Evolutionary conservation across 352 stramenopile genomes (phyloP).

Genomic region (Pythium pyrilobum): DNA sequence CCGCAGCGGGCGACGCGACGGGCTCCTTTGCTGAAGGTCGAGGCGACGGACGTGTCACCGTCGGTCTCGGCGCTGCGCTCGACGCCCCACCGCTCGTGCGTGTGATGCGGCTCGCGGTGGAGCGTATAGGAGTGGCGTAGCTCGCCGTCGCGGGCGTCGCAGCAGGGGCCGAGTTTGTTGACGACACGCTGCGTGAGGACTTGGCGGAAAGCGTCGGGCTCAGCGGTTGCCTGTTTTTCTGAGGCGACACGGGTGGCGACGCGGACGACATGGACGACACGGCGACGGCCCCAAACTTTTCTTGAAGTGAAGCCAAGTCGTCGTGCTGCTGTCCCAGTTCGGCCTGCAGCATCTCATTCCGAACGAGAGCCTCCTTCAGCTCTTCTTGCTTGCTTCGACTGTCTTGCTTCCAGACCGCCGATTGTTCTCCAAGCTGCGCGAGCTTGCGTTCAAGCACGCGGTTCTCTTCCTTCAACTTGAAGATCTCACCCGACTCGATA

Average conservation of each 20-base stretch:
- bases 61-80: not conserved
- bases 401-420: slow-evolving; percentile 32
- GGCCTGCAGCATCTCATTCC: slow-evolving; percentile 36
- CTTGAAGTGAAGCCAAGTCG: slow-evolving; percentile 20
- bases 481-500: slow-evolving; percentile 72
- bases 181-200: slow-evolving; percentile 37
- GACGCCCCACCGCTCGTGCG: not conserved
- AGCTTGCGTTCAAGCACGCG: slow-evolving; percentile 34
- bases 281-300: slow-evolving; percentile 24
- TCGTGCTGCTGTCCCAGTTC: slow-evolving; percentile 42
- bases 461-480: slow-evolving; percentile 68
- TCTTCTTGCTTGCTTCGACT: slow-evolving; percentile 45
- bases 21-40: slow-evolving; percentile 8
- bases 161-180: slow-evolving; percentile 31
- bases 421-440: slow-evolving; percentile 16
- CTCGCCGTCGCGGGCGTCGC: slow-evolving; percentile 11
- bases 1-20: not conserved
- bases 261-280: not conserved
- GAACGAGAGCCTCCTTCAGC: slow-evolving; percentile 32
- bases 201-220: slow-evolving; percentile 36
- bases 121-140: not conserved
- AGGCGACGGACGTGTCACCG: not conserved
- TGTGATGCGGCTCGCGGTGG: not conserved
- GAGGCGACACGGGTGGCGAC: slow-evolving; percentile 14
- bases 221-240: not conserved